A percentile compares a stretch with the other conserved stretches of the same genome.
phyloP scores from a whole-genome alignment of 2,329 filamentous ascomycete genomes.

The Diaporthe sp. region DNA sequence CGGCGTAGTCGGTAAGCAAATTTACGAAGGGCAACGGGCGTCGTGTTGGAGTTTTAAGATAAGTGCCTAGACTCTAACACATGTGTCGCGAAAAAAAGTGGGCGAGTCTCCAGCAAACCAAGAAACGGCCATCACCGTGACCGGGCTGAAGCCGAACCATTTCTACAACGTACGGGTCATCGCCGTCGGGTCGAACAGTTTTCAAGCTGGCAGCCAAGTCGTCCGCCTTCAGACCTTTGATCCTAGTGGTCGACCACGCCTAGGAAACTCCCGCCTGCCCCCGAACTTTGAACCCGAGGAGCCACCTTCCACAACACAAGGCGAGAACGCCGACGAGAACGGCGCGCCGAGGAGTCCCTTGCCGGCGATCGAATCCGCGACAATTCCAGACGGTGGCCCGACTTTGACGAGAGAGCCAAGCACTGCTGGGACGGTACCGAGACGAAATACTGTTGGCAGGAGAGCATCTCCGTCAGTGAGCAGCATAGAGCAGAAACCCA shows the following conservation, averaged over 20 bases:
- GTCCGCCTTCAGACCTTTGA: constrained; percentile 86
- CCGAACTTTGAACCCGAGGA: constrained; percentile 70
- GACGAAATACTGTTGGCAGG: constrained; percentile 79
- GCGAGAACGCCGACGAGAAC: constrained; percentile 65
- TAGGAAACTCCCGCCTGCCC: constrained; percentile 69
- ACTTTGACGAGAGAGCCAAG: constrained; percentile 77
- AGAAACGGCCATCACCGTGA: constrained; percentile 92
- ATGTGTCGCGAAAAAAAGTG: constrained; percentile 62
- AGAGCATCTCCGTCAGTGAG: constrained; percentile 81
- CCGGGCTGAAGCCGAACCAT: constrained; percentile 85
- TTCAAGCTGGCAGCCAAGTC: constrained; percentile 88
- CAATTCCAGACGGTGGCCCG: constrained; percentile 72
- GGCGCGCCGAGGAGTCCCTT: constrained; percentile 63
- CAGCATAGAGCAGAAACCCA: constrained; percentile 64
- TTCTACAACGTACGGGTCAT: constrained; percentile 96
- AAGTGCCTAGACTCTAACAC: constrained; percentile 32
- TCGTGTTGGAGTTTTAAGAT: constrained; percentile 41
- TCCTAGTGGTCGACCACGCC: constrained; percentile 73
- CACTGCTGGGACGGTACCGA: constrained; percentile 53
- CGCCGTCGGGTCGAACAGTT: constrained; percentile 91
- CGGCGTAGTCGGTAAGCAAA: constrained; percentile 82
- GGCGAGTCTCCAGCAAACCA: constrained; percentile 83
- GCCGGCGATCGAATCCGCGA: constrained; percentile 72
- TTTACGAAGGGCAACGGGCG: constrained; percentile 40
- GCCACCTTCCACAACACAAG: constrained; percentile 54